phyloP scores from a whole-genome alignment of 2,329 filamentous ascomycete species.

The Ophiostoma ulmi region DNA sequence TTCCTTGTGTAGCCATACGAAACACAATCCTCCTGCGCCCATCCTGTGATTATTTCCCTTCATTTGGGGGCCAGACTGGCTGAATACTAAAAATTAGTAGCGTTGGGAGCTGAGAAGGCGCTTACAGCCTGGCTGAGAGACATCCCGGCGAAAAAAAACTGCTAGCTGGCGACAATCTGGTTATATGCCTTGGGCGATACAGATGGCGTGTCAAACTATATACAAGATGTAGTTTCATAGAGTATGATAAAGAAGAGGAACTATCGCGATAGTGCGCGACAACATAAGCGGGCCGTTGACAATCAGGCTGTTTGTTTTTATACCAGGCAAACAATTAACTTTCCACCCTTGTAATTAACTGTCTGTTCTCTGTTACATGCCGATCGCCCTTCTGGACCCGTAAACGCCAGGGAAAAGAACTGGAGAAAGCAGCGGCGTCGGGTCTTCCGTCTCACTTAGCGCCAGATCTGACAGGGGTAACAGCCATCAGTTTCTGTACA shows the following conservation, averaged over 20 bases:
- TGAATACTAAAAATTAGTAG: background rate
- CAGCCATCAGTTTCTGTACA: background rate
- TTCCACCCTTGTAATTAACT: background rate
- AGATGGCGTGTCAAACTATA: background rate
- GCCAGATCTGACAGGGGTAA: background rate
- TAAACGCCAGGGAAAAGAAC: conserved; percentile 7
- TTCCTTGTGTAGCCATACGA: background rate
- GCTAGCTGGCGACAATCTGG: background rate
- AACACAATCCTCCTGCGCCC: background rate
- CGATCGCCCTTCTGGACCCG: background rate
- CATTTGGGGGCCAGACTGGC: background rate
- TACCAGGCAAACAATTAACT: background rate
- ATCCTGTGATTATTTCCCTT: background rate
- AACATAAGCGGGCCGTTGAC: background rate
- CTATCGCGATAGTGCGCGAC: background rate
- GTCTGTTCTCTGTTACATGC: background rate
- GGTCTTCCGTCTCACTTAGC: conserved; percentile 12
- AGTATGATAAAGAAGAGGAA: background rate
- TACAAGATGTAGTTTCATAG: background rate
- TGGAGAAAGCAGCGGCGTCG: background rate
- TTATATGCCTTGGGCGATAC: background rate
- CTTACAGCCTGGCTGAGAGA: background rate
- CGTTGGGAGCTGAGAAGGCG: background rate
- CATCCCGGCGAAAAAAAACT: background rate
- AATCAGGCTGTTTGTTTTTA: too few species aligned